A percentile compares a stretch with the other conserved stretches of the same genome.
Evolutionary conservation across 257 asterid species (phyloP).

Genomic region (Perilla frutescens): DNA sequence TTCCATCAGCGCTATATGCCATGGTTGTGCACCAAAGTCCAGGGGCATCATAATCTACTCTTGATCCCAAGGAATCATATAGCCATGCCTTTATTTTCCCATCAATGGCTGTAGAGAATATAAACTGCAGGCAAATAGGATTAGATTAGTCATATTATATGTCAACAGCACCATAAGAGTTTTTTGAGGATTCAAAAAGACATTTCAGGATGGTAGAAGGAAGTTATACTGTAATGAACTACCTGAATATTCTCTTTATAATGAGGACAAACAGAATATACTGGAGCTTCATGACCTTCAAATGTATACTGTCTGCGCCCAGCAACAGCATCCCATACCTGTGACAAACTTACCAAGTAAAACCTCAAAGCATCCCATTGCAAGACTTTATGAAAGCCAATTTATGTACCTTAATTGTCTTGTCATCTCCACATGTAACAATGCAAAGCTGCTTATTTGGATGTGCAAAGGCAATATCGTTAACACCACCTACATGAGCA

Average conservation of each 20-base stretch:
- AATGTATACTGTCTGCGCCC: constrained; percentile 75
- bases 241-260: constrained; percentile 63
- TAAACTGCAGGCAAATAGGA: constrained; percentile 66
- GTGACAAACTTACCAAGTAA: constrained; percentile 37
- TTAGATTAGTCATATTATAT: constrained; percentile 18
- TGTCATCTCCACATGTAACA: constrained; percentile 98
- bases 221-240: constrained; percentile 15
- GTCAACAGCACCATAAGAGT: constrained; percentile 14
- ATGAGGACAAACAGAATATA: constrained; percentile 96
- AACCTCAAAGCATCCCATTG: constrained; percentile 22
- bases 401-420: constrained; percentile 74
- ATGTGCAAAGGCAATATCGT: constrained; percentile 93
- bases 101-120: constrained; percentile 95
- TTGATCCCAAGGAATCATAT: constrained; percentile 89
- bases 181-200: constrained; percentile 12
- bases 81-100: constrained; percentile 99
- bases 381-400: constrained; percentile 28
- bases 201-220: constrained; percentile 20
- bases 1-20: constrained; percentile 98
- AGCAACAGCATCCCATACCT: constrained; percentile 95
- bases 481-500: constrained; percentile 94
- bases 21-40: constrained; percentile 97
- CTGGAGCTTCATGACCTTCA: constrained; percentile 99
- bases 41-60: constrained; percentile 99
- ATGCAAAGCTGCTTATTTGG: constrained; percentile 94